Evolutionary conservation across 176 grass and related monocot species (phyloP).

Genomic region (Oryza glumipatula): DNA sequence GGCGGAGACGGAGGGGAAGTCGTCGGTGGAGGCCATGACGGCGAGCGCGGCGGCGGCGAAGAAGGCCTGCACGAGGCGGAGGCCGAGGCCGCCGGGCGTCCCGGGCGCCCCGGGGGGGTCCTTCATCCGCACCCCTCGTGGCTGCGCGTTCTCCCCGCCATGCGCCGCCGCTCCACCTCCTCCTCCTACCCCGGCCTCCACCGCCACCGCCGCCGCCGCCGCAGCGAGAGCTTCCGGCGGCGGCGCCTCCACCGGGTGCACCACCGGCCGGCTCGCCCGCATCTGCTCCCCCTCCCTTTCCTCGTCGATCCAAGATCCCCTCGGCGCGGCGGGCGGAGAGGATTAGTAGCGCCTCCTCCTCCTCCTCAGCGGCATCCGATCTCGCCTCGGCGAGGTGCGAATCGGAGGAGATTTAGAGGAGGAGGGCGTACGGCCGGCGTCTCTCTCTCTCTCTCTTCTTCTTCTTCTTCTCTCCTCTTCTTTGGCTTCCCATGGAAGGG

Average conservation of each 20-base stretch:
- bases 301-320: constrained; percentile 6
- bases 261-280: constrained; percentile 70
- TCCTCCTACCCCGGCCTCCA: not conserved
- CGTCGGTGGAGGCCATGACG: constrained; percentile 80
- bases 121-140: constrained; percentile 72
- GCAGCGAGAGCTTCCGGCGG: constrained; percentile 41
- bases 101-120: constrained; percentile 73
- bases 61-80: constrained; percentile 68
- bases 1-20: constrained; percentile 87
- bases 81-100: constrained; percentile 59
- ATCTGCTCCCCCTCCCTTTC: constrained; percentile 24
- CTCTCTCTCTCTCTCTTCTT: too few relatives aligned
- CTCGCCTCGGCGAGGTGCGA: not conserved
- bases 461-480: too few relatives aligned
- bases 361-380: constrained; percentile 29
- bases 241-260: constrained; percentile 94
- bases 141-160: constrained; percentile 27
- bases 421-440: not conserved
- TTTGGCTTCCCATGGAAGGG: too few relatives aligned
- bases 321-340: not conserved
- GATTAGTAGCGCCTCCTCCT: not conserved
- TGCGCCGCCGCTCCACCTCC: not conserved
- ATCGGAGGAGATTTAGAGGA: constrained; percentile 25
- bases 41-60: constrained; percentile 73
- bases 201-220: constrained; percentile 48